Base-by-base conservation (phyloP, 352 stramenopile species). In the Globisporangium mamillatum region DNA sequence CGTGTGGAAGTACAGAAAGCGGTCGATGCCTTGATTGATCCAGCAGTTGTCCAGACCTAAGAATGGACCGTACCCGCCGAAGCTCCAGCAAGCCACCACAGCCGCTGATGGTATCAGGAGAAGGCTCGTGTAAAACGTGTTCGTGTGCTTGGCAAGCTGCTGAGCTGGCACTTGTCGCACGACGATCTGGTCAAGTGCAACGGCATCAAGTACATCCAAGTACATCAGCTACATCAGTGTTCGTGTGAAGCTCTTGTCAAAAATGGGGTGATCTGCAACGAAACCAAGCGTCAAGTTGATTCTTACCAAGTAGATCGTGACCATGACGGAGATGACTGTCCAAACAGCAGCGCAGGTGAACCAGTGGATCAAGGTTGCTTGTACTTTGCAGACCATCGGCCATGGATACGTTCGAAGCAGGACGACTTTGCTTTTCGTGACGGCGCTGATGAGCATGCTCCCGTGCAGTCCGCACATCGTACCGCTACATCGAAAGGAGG, bases 31-130 rank as follows among this genome's bases (percentile, higher is more conserved):
- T 8, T 67, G 67, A n/a, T 70, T 62, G 62, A 80, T 77, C 74
- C 70, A 80, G 65, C 74, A 80, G 32, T 75, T 77, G 60, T 80
- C 70, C 32, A 77, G 70, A 4, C 70, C 73, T 24, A 64, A 67
- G 34, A 76, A 79, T 34, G 73, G 73, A 4, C 70, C 70, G 27
- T 76, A 79, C 48, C 60, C 60, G 2, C 60, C 70, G 25, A 79
- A 79, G 27, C 66, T 60, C 29, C 64, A 79, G 67, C 73, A 79
- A 38, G 61, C 61, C 10, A 34, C 53, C 4, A 77, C 73, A 1
- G 67, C 67, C 25, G 70, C 60, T 29, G 67, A 63, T 12, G 70
- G 73, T 9, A 75, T 27, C 2, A 74, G 63, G 20, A 69, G 6
- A 20, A 79, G 54, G 36, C 64, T 75, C 18, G 63, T 36, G 50